Conservation (phyloP, 495 filamentous ascomycete species). For the Xylona heveae region DNA sequence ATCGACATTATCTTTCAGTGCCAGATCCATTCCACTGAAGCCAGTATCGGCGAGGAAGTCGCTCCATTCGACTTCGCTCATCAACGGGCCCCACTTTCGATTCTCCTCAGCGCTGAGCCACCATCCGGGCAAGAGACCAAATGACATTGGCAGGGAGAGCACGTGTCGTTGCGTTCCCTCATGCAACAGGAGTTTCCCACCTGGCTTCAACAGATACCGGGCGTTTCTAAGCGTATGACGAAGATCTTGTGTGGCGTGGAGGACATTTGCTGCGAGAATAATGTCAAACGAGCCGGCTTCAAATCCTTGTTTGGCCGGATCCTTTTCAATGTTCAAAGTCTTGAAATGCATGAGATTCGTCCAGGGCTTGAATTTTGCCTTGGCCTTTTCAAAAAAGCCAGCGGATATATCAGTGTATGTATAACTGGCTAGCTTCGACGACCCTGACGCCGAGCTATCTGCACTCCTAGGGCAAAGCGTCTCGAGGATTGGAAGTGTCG, state of each 20-base stretch:
- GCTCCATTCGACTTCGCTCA: too few relatives aligned
- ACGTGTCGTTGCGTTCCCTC: too few relatives aligned
- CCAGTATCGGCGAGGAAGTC: too few relatives aligned
- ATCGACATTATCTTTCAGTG: too few relatives aligned
- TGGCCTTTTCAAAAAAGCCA: constrained; percentile 17
- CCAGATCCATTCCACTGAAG: too few relatives aligned
- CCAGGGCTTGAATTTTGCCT: constrained; percentile 10
- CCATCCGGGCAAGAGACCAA: constrained; percentile 6
- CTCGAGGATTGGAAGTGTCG: too few relatives aligned
- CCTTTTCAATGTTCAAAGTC: constrained; percentile 13
- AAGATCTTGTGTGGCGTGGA: constrained; percentile 3
- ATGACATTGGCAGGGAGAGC: background rate
- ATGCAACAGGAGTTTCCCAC: background rate
- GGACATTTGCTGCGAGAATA: constrained; percentile 12
- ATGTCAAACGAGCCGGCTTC: constrained; percentile 10
- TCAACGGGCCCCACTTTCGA: too few relatives aligned
- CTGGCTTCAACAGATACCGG: constrained; percentile 2
- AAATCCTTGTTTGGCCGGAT: constrained; percentile 15
- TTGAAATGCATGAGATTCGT: constrained; percentile 14
- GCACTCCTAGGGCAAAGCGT: too few relatives aligned
- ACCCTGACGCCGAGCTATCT: too few relatives aligned
- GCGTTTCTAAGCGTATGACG: constrained; percentile 2
- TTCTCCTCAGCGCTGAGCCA: constrained; percentile 14
- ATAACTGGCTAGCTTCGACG: too few relatives aligned
- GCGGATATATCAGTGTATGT: constrained; percentile 23